phyloP scores from a whole-genome alignment of 305 asterid species.

The Plantago coronopus region DNA sequence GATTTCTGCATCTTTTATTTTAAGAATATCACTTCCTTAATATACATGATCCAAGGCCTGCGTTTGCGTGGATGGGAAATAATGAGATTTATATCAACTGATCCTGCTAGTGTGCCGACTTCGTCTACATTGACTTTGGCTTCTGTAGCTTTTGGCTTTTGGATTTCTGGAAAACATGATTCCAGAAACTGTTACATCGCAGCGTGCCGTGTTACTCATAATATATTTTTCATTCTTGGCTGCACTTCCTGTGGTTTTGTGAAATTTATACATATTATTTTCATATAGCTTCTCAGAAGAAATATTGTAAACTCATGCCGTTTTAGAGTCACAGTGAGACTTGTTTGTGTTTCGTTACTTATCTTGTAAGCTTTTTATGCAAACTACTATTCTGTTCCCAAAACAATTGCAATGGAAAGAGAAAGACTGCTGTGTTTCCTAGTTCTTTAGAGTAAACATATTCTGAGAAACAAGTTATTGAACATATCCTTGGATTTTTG shows the following conservation, averaged over 20 bases:
- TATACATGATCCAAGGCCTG: background rate
- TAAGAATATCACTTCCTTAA: background rate
- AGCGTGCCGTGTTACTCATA: background rate
- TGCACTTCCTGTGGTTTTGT: too few species aligned
- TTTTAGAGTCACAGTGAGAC: background rate
- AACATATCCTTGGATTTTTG: background rate
- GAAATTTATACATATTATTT: background rate
- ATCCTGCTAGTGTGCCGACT: background rate
- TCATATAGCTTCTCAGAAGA: background rate
- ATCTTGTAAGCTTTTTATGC: background rate
- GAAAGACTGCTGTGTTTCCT: too few species aligned
- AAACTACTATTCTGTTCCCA: background rate
- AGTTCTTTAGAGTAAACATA: background rate
- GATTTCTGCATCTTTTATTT: conserved; percentile 4
- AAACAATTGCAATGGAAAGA: background rate
- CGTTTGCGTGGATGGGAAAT: background rate
- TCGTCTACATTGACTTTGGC: background rate
- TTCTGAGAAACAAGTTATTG: background rate
- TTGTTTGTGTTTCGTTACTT: too few species aligned
- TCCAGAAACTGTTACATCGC: background rate
- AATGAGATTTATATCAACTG: background rate
- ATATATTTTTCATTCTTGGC: too few species aligned
- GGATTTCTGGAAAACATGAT: background rate
- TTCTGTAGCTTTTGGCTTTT: background rate
- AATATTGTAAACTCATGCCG: background rate